Conservation (phyloP, 441 rosid species). For the California macrophylla region DNA sequence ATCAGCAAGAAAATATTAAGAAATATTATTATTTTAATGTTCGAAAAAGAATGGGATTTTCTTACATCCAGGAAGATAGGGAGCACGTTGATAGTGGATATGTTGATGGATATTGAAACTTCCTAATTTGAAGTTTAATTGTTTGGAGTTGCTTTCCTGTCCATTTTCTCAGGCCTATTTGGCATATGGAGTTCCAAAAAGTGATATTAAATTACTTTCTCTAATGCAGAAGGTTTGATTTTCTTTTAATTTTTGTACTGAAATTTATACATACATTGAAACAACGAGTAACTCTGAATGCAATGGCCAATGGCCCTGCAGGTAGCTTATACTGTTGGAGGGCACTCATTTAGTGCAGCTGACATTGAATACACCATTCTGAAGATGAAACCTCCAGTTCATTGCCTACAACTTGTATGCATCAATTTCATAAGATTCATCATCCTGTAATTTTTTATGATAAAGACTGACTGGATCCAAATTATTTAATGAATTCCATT, state of each 20-base stretch:
- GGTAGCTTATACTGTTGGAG: slow-evolving; percentile 64
- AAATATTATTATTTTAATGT: background rate
- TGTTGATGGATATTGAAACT: background rate
- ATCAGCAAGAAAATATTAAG: background rate
- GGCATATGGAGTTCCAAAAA: slow-evolving; percentile 61
- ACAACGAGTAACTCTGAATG: slow-evolving; percentile 14
- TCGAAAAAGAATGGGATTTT: background rate
- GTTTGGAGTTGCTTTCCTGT: slow-evolving; percentile 10
- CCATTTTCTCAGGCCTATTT: slow-evolving; percentile 48
- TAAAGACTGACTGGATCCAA: background rate
- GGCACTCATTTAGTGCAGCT: slow-evolving; percentile 49
- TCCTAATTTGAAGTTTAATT: slow-evolving; percentile 8
- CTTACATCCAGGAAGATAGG: background rate
- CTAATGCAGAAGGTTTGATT: slow-evolving; percentile 56
- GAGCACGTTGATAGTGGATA: background rate
- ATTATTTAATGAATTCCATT: background rate
- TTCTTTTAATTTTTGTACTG: background rate
- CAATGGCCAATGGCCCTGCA: slow-evolving; percentile 21
- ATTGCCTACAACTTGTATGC: slow-evolving; percentile 56
- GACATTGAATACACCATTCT: slow-evolving; percentile 49
- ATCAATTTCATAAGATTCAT: slow-evolving; percentile 4
- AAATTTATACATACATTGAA: background rate
- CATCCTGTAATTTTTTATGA: background rate
- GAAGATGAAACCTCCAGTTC: slow-evolving; percentile 56
- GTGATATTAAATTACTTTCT: slow-evolving; percentile 46